Evolutionary conservation across 495 filamentous ascomycete species (phyloP).

Genomic region (Melanomma pulvis-pyrius): DNA sequence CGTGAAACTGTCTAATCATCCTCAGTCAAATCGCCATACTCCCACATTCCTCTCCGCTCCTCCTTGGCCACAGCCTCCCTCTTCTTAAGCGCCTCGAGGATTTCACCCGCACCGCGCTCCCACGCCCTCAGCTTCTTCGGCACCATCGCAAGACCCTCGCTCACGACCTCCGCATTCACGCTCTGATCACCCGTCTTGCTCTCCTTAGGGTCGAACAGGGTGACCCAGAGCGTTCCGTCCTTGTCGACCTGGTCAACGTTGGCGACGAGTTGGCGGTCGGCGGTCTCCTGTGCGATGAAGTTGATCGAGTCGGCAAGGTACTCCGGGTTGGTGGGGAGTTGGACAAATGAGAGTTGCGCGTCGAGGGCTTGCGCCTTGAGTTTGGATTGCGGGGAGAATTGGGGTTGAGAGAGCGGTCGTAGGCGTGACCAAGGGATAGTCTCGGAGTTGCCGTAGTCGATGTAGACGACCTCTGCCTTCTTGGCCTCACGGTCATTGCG

Average conservation of each 20-base stretch:
- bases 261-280: conserved; percentile 73
- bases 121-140: conserved; percentile 84
- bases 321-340: conserved; percentile 75
- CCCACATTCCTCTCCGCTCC: conserved; percentile 85
- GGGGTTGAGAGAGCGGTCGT: conserved; percentile 72
- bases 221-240: conserved; percentile 77
- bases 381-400: conserved; percentile 71
- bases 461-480: conserved; percentile 85
- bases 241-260: conserved; percentile 80
- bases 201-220: conserved; percentile 77
- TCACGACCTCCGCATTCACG: conserved; percentile 81
- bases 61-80: conserved; percentile 75
- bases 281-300: conserved; percentile 68
- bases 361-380: conserved; percentile 86
- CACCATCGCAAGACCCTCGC: conserved; percentile 85
- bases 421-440: conserved; percentile 79
- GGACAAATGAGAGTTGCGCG: conserved; percentile 82
- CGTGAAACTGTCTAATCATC: conserved; percentile 57
- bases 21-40: conserved; percentile 94
- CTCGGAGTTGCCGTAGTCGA: conserved; percentile 97
- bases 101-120: conserved; percentile 74
- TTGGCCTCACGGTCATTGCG: conserved; percentile 89
- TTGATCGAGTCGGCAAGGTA: conserved; percentile 78
- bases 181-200: conserved; percentile 62
- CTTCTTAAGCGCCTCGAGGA: conserved; percentile 66